phyloP scores from a whole-genome alignment of 2,329 filamentous ascomycete species.

The Diplodia mutila region DNA sequence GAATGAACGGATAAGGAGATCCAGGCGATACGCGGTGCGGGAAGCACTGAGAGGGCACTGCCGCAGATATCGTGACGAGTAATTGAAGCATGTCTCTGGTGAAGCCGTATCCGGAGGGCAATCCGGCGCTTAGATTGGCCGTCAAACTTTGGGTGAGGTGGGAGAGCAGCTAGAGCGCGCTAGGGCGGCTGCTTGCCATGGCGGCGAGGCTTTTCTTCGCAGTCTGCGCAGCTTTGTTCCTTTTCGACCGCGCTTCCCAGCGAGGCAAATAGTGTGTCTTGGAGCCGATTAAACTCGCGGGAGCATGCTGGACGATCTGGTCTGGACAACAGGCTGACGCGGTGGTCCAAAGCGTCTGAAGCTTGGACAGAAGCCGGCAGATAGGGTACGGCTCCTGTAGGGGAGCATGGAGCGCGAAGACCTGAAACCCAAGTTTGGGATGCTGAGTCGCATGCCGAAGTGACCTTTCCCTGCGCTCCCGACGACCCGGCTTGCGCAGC shows the following conservation, averaged over 20 bases:
- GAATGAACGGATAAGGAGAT: not conserved
- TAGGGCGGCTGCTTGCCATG: not conserved
- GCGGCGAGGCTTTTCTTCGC: not conserved
- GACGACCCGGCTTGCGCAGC: not conserved
- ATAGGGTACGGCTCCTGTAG: not conserved
- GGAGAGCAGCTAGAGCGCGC: not conserved
- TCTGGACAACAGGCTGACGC: not conserved
- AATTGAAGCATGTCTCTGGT: not conserved
- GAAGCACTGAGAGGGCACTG: no score
- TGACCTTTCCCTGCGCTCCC: not conserved
- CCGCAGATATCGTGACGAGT: slow-evolving; percentile 1
- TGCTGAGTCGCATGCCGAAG: not conserved
- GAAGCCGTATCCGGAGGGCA: not conserved
- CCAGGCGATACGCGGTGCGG: not conserved
- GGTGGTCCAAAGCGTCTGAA: not conserved
- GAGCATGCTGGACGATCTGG: not conserved
- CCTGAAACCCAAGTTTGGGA: not conserved
- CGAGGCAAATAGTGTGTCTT: not conserved
- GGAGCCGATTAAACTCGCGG: not conserved
- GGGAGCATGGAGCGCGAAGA: not conserved
- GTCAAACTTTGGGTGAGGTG: not conserved
- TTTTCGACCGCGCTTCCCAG: not conserved
- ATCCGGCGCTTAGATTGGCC: not conserved
- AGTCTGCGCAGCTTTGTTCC: not conserved
- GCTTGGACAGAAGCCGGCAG: not conserved